phyloP scores from a whole-genome alignment of 1,139 yeast species.

The Scheffersomyces illinoinensis region DNA sequence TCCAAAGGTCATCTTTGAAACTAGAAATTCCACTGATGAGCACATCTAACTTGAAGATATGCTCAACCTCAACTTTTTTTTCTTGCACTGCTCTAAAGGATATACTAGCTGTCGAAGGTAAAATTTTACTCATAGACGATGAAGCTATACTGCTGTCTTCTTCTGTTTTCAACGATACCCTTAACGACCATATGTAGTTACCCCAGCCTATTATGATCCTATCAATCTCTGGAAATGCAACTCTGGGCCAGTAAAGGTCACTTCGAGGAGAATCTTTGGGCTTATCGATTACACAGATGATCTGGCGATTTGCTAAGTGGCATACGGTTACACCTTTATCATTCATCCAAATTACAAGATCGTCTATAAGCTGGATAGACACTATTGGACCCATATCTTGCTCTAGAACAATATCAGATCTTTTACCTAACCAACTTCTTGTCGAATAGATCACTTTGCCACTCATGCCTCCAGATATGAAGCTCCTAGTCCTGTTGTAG shows the following conservation, averaged over 20 bases:
- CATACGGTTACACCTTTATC: slow-evolving; percentile 72
- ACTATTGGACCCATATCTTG: slow-evolving; percentile 73
- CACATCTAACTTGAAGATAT: slow-evolving; percentile 55
- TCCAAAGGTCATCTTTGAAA: slow-evolving; percentile 64
- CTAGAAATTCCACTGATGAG: slow-evolving; percentile 78
- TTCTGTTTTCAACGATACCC: slow-evolving; percentile 35
- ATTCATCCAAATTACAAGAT: slow-evolving; percentile 79
- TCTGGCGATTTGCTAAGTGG: slow-evolving; percentile 47
- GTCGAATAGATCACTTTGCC: slow-evolving; percentile 79
- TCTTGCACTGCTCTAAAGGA: slow-evolving; percentile 53
- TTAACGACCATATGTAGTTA: slow-evolving; percentile 70
- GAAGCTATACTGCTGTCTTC: slow-evolving; percentile 7
- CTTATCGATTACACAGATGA: slow-evolving; percentile 52
- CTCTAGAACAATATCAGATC: slow-evolving; percentile 66
- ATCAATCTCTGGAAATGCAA: slow-evolving; percentile 66
- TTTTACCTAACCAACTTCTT: slow-evolving; percentile 82
- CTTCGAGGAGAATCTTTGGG: slow-evolving; percentile 69
- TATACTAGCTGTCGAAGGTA: slow-evolving; percentile 69
- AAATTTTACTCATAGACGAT: slow-evolving; percentile 31
- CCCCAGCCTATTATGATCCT: slow-evolving; percentile 84
- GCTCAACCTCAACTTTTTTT: slow-evolving; percentile 57
- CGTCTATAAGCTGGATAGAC: slow-evolving; percentile 59
- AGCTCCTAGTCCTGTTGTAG: slow-evolving; percentile 60
- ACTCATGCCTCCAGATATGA: slow-evolving; percentile 87
- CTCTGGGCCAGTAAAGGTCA: slow-evolving; percentile 83